phyloP scores from a whole-genome alignment of 805 yeast species.

The Teunomyces lycoperdinae region DNA sequence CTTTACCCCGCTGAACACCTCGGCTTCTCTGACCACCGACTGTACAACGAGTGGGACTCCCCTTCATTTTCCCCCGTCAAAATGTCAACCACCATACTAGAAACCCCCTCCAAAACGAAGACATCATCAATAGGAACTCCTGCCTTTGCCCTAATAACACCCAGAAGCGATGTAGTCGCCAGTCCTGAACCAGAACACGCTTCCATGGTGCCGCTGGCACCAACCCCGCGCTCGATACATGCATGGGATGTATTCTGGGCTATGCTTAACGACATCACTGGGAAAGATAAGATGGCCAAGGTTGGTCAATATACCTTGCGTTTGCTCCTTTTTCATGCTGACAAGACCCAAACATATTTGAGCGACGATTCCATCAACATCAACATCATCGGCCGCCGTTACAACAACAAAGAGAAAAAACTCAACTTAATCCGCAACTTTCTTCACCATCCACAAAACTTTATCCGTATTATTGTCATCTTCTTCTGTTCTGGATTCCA shows the following conservation, averaged over 20 bases:
- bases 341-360: slow-evolving; percentile 32
- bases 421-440: slow-evolving; percentile 34
- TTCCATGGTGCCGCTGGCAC: too few species aligned
- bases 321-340: slow-evolving; percentile 46
- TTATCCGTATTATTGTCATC: slow-evolving; percentile 31
- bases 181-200: background rate
- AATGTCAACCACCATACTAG: background rate
- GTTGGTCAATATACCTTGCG: slow-evolving; percentile 58
- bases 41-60: slow-evolving; percentile 2
- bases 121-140: background rate
- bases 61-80: background rate
- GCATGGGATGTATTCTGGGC: slow-evolving; percentile 48
- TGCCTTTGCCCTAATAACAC: background rate
- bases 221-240: background rate
- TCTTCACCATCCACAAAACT: slow-evolving; percentile 34
- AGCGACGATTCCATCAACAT: slow-evolving; percentile 36
- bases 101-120: background rate
- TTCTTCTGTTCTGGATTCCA: slow-evolving; percentile 40
- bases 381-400: slow-evolving; percentile 25
- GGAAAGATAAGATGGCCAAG: slow-evolving; percentile 72
- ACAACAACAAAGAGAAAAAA: slow-evolving; percentile 30
- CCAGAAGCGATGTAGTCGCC: background rate
- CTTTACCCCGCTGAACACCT: background rate
- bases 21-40: background rate
- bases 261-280: slow-evolving; percentile 54